Evolutionary conservation across 2,329 filamentous ascomycete genomes (phyloP).

Genomic region (Penicillium sp.): DNA sequence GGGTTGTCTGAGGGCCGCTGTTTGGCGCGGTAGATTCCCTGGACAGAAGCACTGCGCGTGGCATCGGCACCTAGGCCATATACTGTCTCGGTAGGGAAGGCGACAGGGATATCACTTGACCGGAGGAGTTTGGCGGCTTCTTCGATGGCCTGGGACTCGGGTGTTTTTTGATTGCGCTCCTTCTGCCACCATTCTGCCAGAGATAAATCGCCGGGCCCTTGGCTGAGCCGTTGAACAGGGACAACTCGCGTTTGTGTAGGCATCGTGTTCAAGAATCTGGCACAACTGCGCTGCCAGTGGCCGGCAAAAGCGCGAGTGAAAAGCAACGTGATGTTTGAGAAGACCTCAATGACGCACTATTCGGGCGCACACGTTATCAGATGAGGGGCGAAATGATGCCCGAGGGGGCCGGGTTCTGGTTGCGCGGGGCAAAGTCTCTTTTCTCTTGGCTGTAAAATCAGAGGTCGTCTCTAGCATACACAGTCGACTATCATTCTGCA

Average conservation of each 20-base stretch:
- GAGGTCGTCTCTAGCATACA: conserved; percentile 7
- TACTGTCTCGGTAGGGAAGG: conserved; percentile 96
- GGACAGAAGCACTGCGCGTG: conserved; percentile 76
- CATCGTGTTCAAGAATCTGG: conserved; percentile 24
- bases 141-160: conserved; percentile 54
- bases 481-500: conserved; percentile 13
- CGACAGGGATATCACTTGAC: conserved; percentile 71
- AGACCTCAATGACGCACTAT: conserved; percentile 20
- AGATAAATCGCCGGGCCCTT: conserved; percentile 32
- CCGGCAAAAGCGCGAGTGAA: conserved; percentile 30
- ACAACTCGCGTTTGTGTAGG: conserved; percentile 35
- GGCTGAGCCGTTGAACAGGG: conserved; percentile 39
- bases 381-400: conserved; percentile 16
- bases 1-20: conserved; percentile 91
- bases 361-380: conserved; percentile 14
- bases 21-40: conserved; percentile 90
- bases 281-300: conserved; percentile 30
- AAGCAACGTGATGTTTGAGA: conserved; percentile 29
- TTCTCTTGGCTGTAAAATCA: neutral
- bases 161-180: conserved; percentile 37
- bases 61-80: conserved; percentile 97
- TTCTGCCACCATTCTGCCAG: conserved; percentile 41
- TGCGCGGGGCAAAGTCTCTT: neutral
- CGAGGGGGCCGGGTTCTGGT: conserved; percentile 7
- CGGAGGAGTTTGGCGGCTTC: conserved; percentile 66